Conservation (phyloP, 345 rosid species). For the Syzygium aromaticum region DNA sequence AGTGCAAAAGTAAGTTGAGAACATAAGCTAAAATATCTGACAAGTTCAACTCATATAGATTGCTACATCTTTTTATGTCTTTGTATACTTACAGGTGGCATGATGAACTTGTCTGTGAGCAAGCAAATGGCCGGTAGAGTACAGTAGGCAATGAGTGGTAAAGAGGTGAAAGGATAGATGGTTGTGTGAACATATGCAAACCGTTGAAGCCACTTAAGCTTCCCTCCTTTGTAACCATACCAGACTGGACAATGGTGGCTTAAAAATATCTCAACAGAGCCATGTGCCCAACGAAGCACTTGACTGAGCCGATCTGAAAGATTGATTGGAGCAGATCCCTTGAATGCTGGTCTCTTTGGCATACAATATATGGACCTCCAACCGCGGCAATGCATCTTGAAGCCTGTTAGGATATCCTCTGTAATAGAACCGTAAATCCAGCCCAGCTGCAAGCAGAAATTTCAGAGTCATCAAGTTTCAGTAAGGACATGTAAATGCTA, state of each 20-base stretch:
- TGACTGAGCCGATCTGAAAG: slow-evolving; percentile 94
- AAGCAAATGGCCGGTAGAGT: slow-evolving; percentile 86
- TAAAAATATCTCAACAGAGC: slow-evolving; percentile 97
- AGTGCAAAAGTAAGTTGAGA: not conserved
- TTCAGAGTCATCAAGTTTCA: slow-evolving; percentile 1
- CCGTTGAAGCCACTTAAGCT: slow-evolving; percentile 91
- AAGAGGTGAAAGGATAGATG: slow-evolving; percentile 87
- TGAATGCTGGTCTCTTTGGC: slow-evolving; percentile 87
- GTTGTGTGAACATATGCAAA: slow-evolving; percentile 90
- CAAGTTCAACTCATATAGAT: not conserved
- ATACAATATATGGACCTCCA: slow-evolving; percentile 98
- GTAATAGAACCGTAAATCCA: slow-evolving; percentile 99
- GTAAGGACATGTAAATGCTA: not conserved
- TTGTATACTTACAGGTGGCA: slow-evolving; percentile 65
- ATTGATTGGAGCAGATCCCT: slow-evolving; percentile 97
- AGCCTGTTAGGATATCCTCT: slow-evolving; percentile 94
- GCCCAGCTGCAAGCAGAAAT: slow-evolving; percentile 49
- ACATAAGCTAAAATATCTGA: not conserved
- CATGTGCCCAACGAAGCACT: slow-evolving; percentile 97
- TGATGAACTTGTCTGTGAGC: slow-evolving; percentile 94
- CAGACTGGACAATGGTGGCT: slow-evolving; percentile 84
- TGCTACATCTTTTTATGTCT: not conserved
- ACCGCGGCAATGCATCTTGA: slow-evolving; percentile 98
- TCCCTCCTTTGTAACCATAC: slow-evolving; percentile 91
- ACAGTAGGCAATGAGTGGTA: slow-evolving; percentile 92